phyloP scores from a whole-genome alignment of 371 early-diverging fungal genomes.

The Phascolomyces articulosus region DNA sequence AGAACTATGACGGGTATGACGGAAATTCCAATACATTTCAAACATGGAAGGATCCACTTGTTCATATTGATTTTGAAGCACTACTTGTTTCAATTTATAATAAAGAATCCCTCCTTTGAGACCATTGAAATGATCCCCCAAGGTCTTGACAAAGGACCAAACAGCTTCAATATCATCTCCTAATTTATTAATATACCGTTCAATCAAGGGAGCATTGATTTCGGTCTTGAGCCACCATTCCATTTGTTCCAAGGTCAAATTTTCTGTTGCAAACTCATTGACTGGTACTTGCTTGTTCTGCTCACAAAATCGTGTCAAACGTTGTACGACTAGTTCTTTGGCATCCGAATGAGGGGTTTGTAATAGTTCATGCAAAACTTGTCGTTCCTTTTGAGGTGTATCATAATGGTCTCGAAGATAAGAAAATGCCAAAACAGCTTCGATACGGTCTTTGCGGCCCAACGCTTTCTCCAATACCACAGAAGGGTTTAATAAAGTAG shows the following conservation, averaged over 20 bases:
- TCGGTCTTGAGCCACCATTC: not conserved
- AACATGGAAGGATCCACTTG: not conserved
- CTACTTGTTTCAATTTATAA: not conserved
- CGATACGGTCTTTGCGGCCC: not conserved
- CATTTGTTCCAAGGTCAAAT: constrained; percentile 15
- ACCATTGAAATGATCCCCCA: constrained; percentile 18
- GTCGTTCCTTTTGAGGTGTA: not conserved
- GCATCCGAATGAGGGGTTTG: not conserved
- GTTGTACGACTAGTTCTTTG: not conserved
- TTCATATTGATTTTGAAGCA: not conserved
- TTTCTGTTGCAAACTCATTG: not conserved
- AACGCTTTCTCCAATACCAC: not conserved
- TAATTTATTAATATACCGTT: constrained; percentile 9
- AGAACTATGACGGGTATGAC: not conserved
- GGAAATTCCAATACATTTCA: not conserved
- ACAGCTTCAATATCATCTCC: constrained; percentile 19
- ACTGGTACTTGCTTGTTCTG: not conserved
- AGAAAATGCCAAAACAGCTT: not conserved
- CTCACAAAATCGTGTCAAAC: not conserved
- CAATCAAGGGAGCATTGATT: not conserved
- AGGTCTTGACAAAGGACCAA: constrained; percentile 20
- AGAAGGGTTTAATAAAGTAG: not conserved
- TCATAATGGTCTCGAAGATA: not conserved
- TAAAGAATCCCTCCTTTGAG: not conserved
- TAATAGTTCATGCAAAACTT: not conserved